A percentile compares a stretch with the other conserved stretches of the same genome.
phyloP scores from a whole-genome alignment of 2,329 filamentous ascomycete genomes.

The Aspergillus fumigatiaffinis region DNA sequence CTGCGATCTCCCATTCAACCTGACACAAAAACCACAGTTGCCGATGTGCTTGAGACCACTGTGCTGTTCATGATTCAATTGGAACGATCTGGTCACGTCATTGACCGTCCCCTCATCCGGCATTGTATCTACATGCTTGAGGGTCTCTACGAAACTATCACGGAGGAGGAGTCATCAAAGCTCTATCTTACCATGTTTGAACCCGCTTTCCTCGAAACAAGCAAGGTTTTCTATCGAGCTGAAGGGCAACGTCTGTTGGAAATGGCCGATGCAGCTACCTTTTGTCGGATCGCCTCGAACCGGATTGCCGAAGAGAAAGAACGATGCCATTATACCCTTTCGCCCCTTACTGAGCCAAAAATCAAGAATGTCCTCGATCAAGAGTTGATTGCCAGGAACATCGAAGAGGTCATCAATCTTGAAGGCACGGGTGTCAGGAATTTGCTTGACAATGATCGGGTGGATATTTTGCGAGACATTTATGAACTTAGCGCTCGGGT shows the following conservation, averaged over 20 bases:
- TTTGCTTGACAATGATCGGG: slow-evolving; percentile 88
- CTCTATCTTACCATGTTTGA: slow-evolving; percentile 84
- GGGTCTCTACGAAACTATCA: slow-evolving; percentile 74
- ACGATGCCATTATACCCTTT: slow-evolving; percentile 78
- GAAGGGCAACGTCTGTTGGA: slow-evolving; percentile 73
- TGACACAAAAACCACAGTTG: slow-evolving; percentile 50
- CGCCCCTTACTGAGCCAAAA: slow-evolving; percentile 65
- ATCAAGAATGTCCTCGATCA: slow-evolving; percentile 75
- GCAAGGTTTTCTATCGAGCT: slow-evolving; percentile 66
- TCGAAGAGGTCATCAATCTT: slow-evolving; percentile 77
- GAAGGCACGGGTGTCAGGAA: slow-evolving; percentile 77
- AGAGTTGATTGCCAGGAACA: slow-evolving; percentile 71
- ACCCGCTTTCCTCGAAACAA: slow-evolving; percentile 67
- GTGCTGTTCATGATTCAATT: slow-evolving; percentile 88
- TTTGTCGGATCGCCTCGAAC: slow-evolving; percentile 70
- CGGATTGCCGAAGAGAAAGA: slow-evolving; percentile 77
- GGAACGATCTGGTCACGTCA: slow-evolving; percentile 84
- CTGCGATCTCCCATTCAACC: slow-evolving; percentile 57
- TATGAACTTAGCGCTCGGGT: slow-evolving; percentile 76
- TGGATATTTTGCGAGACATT: slow-evolving; percentile 73
- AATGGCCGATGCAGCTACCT: slow-evolving; percentile 74
- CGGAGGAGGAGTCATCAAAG: slow-evolving; percentile 72
- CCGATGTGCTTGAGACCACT: slow-evolving; percentile 73
- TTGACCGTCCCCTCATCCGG: slow-evolving; percentile 77
- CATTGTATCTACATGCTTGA: slow-evolving; percentile 88